These are phyloP conservation scores for Apiospora marii DNA, from an alignment of 2,329 filamentous ascomycete genomes.

Conservation along the genomic window DNA sequence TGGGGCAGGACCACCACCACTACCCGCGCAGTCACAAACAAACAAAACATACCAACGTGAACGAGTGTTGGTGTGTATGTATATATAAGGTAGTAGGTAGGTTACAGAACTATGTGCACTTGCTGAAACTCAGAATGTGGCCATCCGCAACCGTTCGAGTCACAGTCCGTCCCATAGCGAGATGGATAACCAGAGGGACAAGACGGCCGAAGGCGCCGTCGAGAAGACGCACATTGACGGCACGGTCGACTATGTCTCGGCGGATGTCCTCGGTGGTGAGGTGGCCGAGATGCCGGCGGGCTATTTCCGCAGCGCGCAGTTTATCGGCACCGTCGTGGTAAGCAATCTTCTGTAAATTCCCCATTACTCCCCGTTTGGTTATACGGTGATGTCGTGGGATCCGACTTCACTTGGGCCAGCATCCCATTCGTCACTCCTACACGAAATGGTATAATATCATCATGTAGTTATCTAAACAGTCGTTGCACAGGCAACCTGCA, in stretches of 20 bases:
- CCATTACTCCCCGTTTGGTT: no score
- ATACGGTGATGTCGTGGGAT: no score
- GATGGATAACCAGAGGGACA: not conserved
- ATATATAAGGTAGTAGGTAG: not conserved
- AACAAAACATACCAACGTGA: not conserved
- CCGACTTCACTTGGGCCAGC: no score
- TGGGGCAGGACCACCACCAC: not conserved
- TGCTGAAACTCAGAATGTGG: no score
- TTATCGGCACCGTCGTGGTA: slow-evolving; percentile 50
- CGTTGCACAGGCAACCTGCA: slow-evolving; percentile 40
- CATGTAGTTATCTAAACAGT: not conserved
- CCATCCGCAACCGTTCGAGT: not conserved
- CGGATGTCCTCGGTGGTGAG: slow-evolving; percentile 51
- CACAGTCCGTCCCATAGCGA: not conserved
- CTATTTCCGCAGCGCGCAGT: slow-evolving; percentile 49
- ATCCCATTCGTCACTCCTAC: no score
- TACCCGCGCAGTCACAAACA: not conserved
- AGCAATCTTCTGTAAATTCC: slow-evolving; percentile 23
- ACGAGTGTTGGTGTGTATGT: not conserved
- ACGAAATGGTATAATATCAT: no score
- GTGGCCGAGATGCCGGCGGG: slow-evolving; percentile 49
- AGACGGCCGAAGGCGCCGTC: slow-evolving; percentile 31
- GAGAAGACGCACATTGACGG: slow-evolving; percentile 48
- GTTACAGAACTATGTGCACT: not conserved
- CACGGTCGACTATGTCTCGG: slow-evolving; percentile 50